phyloP scores from a whole-genome alignment of 2,329 filamentous ascomycete genomes.

The Exophiala calicioides region DNA sequence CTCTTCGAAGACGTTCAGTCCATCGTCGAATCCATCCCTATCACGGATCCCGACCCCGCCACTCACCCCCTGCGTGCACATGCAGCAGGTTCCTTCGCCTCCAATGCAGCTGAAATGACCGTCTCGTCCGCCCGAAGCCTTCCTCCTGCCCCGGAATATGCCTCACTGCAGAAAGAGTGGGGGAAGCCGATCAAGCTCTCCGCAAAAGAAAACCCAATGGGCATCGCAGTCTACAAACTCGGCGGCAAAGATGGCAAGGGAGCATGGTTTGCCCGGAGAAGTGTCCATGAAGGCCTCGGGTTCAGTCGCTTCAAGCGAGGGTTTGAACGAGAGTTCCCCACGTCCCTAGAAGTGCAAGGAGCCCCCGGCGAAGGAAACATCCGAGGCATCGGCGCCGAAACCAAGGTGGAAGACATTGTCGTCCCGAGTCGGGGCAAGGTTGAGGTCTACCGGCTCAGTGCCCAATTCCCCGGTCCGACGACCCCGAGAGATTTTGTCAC shows the following conservation, averaged over 20 bases:
- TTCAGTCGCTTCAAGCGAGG: slow-evolving; percentile 78
- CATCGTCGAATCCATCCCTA: slow-evolving; percentile 74
- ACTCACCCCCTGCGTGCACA: slow-evolving; percentile 59
- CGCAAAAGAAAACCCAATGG: slow-evolving; percentile 71
- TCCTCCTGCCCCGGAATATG: slow-evolving; percentile 55
- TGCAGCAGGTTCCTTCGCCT: slow-evolving; percentile 51
- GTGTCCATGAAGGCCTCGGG: slow-evolving; percentile 74
- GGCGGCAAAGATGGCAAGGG: slow-evolving; percentile 77
- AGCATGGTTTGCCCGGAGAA: slow-evolving; percentile 84
- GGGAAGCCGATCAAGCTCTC: slow-evolving; percentile 76
- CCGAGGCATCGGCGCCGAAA: slow-evolving; percentile 82
- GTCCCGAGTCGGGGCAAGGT: slow-evolving; percentile 40
- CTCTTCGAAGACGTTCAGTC: slow-evolving; percentile 69
- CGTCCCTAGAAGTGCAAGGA: slow-evolving; percentile 71
- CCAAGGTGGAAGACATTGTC: slow-evolving; percentile 64
- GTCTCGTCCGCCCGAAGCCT: slow-evolving; percentile 53
- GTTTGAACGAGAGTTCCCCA: slow-evolving; percentile 75
- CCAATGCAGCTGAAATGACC: slow-evolving; percentile 54
- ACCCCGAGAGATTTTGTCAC: slow-evolving; percentile 86
- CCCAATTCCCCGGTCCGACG: slow-evolving; percentile 86
- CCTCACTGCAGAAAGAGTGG: slow-evolving; percentile 76
- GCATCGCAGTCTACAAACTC: slow-evolving; percentile 78
- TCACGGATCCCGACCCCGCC: slow-evolving; percentile 47
- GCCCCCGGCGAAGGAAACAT: slow-evolving; percentile 73
- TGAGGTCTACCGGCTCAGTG: slow-evolving; percentile 78